Conservation (phyloP, 148 eudicot species). For the Persicaria maculosa region DNA sequence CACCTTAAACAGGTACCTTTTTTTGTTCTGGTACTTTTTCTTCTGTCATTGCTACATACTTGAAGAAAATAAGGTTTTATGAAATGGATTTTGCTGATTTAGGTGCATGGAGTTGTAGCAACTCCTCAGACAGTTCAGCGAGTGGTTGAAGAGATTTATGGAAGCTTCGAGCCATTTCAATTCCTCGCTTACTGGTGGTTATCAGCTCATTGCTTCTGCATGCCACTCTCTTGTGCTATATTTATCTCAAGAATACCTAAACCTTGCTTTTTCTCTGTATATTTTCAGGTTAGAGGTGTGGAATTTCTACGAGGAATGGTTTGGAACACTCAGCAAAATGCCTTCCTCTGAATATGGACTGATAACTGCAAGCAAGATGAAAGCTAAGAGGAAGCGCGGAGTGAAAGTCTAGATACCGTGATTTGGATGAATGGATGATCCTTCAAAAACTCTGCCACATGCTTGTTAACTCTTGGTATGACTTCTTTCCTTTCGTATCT, state of each 20-base stretch:
- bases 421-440: background rate
- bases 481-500: background rate
- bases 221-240: background rate
- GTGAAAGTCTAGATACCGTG: background rate
- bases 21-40: background rate
- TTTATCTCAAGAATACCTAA: background rate
- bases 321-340: constrained; percentile 51
- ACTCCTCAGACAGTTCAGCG: constrained; percentile 35
- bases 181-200: constrained; percentile 72
- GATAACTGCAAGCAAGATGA: constrained; percentile 79
- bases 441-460: background rate
- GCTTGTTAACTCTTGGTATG: constrained; percentile 1
- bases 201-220: constrained; percentile 5
- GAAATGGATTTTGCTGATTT: constrained; percentile 10
- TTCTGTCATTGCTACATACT: background rate
- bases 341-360: constrained; percentile 36
- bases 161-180: constrained; percentile 66
- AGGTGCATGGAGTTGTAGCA: constrained; percentile 58
- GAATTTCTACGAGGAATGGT: constrained; percentile 61
- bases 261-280: background rate
- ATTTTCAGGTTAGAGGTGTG: constrained; percentile 63
- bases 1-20: constrained; percentile 57
- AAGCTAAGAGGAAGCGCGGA: constrained; percentile 14
- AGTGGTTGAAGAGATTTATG: constrained; percentile 52
- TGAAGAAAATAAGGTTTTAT: background rate